Evolutionary conservation across 208 protist genomes (phyloP).

Genomic region (Trypanosoma congolense): DNA sequence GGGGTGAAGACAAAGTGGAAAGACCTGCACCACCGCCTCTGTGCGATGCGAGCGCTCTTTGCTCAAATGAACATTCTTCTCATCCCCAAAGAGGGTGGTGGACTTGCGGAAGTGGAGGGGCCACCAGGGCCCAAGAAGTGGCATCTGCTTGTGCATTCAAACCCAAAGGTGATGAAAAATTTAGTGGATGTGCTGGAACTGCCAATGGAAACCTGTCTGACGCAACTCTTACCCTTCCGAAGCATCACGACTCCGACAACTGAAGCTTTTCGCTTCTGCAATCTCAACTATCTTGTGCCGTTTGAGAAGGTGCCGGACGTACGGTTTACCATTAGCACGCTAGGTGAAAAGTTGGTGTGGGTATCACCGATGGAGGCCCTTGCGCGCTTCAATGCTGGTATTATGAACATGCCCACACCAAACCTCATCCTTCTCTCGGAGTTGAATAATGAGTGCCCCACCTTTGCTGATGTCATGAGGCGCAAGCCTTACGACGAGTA

Average conservation of each 20-base stretch:
- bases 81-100: conserved; percentile 79
- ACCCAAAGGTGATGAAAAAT: conserved; percentile 64
- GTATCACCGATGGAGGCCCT: conserved; percentile 88
- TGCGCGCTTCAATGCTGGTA: conserved; percentile 84
- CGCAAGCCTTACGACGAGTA: conserved; percentile 32
- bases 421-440: conserved; percentile 81
- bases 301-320: conserved; percentile 80
- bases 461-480: conserved; percentile 70
- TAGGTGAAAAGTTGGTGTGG: conserved; percentile 78
- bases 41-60: conserved; percentile 75
- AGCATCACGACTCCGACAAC: conserved; percentile 67
- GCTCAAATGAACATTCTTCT: conserved; percentile 68
- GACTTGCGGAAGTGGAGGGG: conserved; percentile 79
- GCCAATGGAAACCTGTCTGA: conserved; percentile 73
- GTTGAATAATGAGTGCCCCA: conserved; percentile 78
- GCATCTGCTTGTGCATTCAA: conserved; percentile 60
- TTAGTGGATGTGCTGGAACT: conserved; percentile 81
- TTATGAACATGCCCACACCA: conserved; percentile 88
- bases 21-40: conserved; percentile 66
- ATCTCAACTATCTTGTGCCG: conserved; percentile 60
- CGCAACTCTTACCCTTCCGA: conserved; percentile 70
- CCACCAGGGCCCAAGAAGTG: conserved; percentile 76
- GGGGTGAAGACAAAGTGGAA: conserved; percentile 62
- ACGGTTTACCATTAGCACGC: conserved; percentile 62
- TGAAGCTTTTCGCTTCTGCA: conserved; percentile 85